Evolutionary conservation across 768 basidiomycete species (phyloP), one percentile per base, ranked within the genome.

Genomic region (Gloeophyllum trabeum): DNA sequence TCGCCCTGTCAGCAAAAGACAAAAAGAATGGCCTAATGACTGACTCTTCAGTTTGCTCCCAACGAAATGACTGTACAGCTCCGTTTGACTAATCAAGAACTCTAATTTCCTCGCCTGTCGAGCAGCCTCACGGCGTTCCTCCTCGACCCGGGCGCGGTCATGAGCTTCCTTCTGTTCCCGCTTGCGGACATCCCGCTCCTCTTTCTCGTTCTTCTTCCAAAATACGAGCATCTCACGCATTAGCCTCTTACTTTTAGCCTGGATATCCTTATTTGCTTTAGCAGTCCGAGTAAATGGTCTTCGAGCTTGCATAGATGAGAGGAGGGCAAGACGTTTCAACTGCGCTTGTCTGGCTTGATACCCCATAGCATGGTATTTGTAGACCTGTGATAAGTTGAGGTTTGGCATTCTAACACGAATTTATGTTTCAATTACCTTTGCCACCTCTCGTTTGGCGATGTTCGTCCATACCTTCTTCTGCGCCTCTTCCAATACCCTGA

Each of bases 11-110:
- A 35, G 24, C 26, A 36, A 16, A 26, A 30, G 28, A 24, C 32
- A 14, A 38, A 36, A 35, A 46, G 4, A 26, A 30, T n/a, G n/a
- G n/a, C n/a, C n/a, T n/a, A n/a, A n/a, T 25, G 18, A 63, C 79
- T 52, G 60, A 88, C 87, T 90, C 60, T 88, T 88, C 41, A 90
- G 73, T 64, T 98, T 98, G 63, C 81, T 96, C 24, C 94, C 94
- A 45, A 99, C 92, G 72, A 99, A 98, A 65, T 99, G 96, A 50
- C 89, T 92, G 63, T 98, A 99, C 5, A 98, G 74, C 59, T 99
- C 96, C 3, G 96, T 98, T 62, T 98, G 94, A 45, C 89, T 97
- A 60, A 99, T 92, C 61, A 99, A 69, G 65, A 98, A 99, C 64
- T 99, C 96, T 20, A 99, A 76, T 61, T 98, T 97, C 50, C 94